phyloP scores from a whole-genome alignment of 202 grass and related monocot genomes.

The Zoysia matrella region DNA sequence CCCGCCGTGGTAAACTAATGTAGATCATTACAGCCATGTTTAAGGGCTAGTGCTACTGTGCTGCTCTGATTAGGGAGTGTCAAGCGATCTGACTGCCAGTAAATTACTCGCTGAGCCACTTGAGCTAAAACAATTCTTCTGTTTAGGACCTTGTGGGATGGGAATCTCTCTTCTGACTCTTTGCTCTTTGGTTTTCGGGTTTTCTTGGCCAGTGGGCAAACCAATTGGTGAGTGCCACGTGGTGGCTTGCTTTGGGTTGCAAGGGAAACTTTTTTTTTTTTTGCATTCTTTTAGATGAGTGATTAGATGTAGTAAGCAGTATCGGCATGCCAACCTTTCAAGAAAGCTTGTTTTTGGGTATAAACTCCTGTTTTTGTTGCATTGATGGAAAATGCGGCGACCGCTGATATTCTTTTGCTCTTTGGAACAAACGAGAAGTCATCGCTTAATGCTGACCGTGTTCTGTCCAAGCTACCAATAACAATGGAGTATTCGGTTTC shows the following conservation, averaged over 20 bases:
- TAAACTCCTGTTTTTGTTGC: too few species aligned
- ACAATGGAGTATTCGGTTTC: too few species aligned
- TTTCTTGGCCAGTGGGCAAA: neutral
- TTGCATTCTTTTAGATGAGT: neutral
- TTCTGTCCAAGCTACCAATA: too few species aligned
- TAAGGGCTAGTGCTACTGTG: slow-evolving; percentile 1
- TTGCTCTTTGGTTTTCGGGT: neutral
- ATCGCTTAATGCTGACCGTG: too few species aligned
- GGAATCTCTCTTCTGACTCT: slow-evolving; percentile 37
- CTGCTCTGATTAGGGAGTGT: neutral
- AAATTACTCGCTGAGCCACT: slow-evolving; percentile 6
- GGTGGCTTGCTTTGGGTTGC: slow-evolving; percentile 42
- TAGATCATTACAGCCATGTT: neutral
- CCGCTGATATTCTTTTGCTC: too few species aligned
- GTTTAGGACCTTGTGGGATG: neutral
- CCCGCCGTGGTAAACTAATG: too few species aligned
- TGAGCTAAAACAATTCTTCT: neutral
- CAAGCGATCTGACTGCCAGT: neutral
- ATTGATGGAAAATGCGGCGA: too few species aligned
- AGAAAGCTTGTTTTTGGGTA: neutral
- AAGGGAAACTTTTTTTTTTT: slow-evolving; percentile 21
- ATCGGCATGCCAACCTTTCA: neutral
- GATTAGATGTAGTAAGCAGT: neutral
- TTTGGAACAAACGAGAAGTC: too few species aligned
- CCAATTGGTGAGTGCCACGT: slow-evolving; percentile 31